Evolutionary conservation across 2,329 filamentous ascomycete species (phyloP).

Genomic region (Colletotrichum truncatum): DNA sequence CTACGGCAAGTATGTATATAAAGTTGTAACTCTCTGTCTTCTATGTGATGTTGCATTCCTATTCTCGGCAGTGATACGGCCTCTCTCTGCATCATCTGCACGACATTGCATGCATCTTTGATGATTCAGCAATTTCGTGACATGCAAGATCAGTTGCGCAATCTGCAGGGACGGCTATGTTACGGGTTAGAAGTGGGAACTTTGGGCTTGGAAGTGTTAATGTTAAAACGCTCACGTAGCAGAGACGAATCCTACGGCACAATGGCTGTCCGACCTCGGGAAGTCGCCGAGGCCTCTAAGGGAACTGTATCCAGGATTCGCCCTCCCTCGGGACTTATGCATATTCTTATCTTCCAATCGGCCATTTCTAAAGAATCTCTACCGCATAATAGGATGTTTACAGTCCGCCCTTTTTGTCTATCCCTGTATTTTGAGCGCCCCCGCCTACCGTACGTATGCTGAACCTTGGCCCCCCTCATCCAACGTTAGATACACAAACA

Average conservation of each 20-base stretch:
- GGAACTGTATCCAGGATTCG: no score
- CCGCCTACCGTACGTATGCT: not conserved
- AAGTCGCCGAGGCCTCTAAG: not conserved
- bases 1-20: no score
- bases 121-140: not conserved
- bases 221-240: not conserved
- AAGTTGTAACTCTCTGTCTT: no score
- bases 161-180: not conserved
- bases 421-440: not conserved
- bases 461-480: no score
- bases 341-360: no score
- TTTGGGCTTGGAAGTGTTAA: not conserved
- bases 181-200: not conserved
- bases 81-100: not conserved
- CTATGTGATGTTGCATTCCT: not conserved
- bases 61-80: not conserved
- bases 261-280: not conserved
- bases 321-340: no score
- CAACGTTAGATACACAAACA: not conserved
- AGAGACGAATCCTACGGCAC: not conserved
- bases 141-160: not conserved
- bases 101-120: not conserved
- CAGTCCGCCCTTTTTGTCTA: not conserved
- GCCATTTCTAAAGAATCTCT: not conserved
- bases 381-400: not conserved